Conservation (phyloP, 768 basidiomycete species). For the Tubosaeta brunneosetosa region DNA sequence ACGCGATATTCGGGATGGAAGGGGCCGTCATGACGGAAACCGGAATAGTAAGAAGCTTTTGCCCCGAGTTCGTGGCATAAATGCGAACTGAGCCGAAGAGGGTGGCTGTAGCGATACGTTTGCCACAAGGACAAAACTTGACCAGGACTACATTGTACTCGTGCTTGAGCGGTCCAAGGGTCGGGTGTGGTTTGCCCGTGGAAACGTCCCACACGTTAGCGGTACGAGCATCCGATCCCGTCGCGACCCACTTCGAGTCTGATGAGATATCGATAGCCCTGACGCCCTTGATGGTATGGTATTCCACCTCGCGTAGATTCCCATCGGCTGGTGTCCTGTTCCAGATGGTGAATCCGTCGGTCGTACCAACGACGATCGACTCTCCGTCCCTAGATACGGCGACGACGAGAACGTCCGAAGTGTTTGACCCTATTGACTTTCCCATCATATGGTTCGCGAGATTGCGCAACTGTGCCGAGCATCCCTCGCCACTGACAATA, state of each 20-base stretch:
- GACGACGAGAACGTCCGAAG: constrained; percentile 4
- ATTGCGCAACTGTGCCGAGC: constrained; percentile 5
- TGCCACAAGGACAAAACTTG: constrained; percentile 17
- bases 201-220: constrained; percentile 15
- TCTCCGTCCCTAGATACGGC: constrained; percentile 10
- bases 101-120: constrained; percentile 15
- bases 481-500: constrained; percentile 13
- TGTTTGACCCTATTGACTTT: constrained; percentile 3
- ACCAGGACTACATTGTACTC: constrained; percentile 17
- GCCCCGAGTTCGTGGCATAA: constrained; percentile 1
- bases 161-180: constrained; percentile 5
- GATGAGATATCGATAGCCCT: constrained; percentile 15
- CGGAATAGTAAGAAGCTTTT: constrained; percentile 16
- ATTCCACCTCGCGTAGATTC: background rate
- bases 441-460: constrained; percentile 6
- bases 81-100: constrained; percentile 19
- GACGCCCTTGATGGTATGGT: constrained; percentile 5
- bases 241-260: constrained; percentile 17
- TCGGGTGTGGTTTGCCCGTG: constrained; percentile 5
- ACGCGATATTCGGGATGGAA: background rate
- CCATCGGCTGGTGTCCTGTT: background rate
- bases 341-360: constrained; percentile 14
- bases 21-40: constrained; percentile 7
- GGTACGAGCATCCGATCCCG: constrained; percentile 12
- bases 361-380: constrained; percentile 6